These are phyloP conservation scores for Linnemannia schmuckeri DNA, from an alignment of 192 early-diverging fungal genomes.

Conservation along the genomic window DNA sequence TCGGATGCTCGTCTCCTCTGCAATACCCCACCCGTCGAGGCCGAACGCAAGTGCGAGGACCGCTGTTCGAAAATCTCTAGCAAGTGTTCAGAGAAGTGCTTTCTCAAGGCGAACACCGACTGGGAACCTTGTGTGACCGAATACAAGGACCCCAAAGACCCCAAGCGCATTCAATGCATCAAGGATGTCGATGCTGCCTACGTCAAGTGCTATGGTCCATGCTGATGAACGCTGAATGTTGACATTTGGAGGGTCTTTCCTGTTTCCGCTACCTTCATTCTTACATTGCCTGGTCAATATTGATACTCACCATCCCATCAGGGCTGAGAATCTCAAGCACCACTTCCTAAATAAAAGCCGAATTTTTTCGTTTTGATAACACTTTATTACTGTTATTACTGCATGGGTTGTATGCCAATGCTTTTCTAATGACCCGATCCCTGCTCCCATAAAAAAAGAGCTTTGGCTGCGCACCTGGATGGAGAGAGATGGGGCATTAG, in stretches of 20 bases:
- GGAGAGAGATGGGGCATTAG: background rate
- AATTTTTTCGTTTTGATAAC: background rate
- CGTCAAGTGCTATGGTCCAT: conserved; percentile 6
- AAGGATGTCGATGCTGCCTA: background rate
- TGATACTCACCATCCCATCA: background rate
- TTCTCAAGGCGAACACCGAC: conserved; percentile 6
- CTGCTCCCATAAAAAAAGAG: background rate
- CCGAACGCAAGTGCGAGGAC: conserved; percentile 9
- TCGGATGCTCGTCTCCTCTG: conserved; percentile 6
- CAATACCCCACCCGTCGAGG: conserved; percentile 6
- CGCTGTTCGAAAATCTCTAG: background rate
- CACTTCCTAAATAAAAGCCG: conserved; percentile 2
- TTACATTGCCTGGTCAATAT: conserved; percentile 1
- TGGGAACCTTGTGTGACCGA: conserved; percentile 10
- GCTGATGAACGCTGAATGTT: background rate
- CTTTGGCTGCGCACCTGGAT: conserved; percentile 4
- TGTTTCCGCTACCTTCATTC: background rate
- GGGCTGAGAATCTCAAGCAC: background rate
- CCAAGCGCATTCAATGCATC: conserved; percentile 11
- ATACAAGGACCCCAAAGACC: conserved; percentile 2
- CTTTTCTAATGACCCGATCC: background rate
- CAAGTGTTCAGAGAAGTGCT: conserved; percentile 11
- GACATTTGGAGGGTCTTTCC: background rate
- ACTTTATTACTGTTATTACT: conserved; percentile 1
- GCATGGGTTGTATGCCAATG: background rate